Base-by-base conservation (phyloP, 2,329 filamentous ascomycete genomes). In the Neonectria faginata region DNA sequence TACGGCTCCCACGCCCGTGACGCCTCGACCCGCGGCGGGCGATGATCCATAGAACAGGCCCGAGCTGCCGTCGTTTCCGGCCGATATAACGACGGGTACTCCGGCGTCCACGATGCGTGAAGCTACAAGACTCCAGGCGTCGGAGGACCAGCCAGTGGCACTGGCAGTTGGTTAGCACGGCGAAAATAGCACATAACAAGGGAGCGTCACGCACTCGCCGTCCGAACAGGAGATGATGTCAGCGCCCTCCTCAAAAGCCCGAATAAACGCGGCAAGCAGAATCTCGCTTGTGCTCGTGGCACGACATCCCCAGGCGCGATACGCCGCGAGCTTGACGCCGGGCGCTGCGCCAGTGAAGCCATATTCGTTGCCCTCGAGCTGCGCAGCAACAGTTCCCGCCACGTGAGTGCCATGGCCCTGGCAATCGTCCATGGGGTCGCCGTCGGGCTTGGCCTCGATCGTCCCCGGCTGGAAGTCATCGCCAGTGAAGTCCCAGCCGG, bases 331-430 rank as follows among this genome's bases (percentile, higher is more conserved):
- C 2, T 79, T 84, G 5, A 85, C 86, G 53, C 81, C 83, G 4
- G 84, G 82, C 0, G 86, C 86, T 33, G 82, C 85, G 29, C 86
- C 87, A 27, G 82, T 82, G 67, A 87, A 84, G 22, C 83, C 82
- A 16, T 81, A 81, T 1, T 79, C 74, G 69, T 87, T 79, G 48
- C 73, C 71, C 72, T 87, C 18, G 12, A 41, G 31, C 55, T 57
- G 83, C 2, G 86, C 87, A 1, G 85, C 87, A 57, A 90, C 84
- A 66, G 86, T 88, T 50, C 88, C 88, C 4, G 86, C 81, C 39
- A 88, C 85, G 73, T 88, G 86, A 2, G 62, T 87, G 16, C 87
- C 86, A 72, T 89, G 86, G 6, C 86, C 86, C 3, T 74, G 77
- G 67, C 84, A 86, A 61, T 60, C 20, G 33, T 83, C 83, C 63